A percentile compares a stretch with the other conserved stretches of the same genome.
Evolutionary conservation across 352 stramenopile genomes (phyloP).

Genomic region (Aphanomyces invadans): DNA sequence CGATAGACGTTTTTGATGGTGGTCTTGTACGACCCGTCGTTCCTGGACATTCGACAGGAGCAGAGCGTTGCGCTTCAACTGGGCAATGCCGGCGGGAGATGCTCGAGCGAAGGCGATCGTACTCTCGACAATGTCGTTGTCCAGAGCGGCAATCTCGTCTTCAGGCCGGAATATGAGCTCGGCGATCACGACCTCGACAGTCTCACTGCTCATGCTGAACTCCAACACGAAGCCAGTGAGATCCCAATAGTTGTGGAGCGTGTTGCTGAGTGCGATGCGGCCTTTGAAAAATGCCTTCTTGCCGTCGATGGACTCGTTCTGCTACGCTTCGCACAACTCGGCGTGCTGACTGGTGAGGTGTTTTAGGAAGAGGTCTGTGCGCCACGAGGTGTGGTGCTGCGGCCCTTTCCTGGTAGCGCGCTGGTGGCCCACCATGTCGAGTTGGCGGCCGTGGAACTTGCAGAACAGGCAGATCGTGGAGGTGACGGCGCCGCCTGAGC

Average conservation of each 20-base stretch:
- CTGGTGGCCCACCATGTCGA: too few species aligned
- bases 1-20: neutral
- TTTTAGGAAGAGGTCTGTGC: neutral
- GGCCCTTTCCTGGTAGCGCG: too few species aligned
- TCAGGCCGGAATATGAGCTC: constrained; percentile 3
- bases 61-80: neutral
- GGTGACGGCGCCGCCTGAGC: too few species aligned
- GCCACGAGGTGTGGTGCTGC: too few species aligned
- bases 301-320: neutral
- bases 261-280: neutral
- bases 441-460: too few species aligned
- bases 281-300: neutral
- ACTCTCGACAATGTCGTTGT: neutral
- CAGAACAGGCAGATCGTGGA: too few species aligned
- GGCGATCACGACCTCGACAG: constrained; percentile 4
- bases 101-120: neutral
- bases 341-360: neutral
- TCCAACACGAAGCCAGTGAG: neutral
- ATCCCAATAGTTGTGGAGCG: neutral
- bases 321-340: neutral
- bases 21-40: neutral
- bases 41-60: too few species aligned
- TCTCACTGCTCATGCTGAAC: neutral
- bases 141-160: neutral
- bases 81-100: neutral